Evolutionary conservation across 2,329 filamentous ascomycete genomes (phyloP), one percentile per base, ranked within the genome.

Genomic region (Penicillium sp.): DNA sequence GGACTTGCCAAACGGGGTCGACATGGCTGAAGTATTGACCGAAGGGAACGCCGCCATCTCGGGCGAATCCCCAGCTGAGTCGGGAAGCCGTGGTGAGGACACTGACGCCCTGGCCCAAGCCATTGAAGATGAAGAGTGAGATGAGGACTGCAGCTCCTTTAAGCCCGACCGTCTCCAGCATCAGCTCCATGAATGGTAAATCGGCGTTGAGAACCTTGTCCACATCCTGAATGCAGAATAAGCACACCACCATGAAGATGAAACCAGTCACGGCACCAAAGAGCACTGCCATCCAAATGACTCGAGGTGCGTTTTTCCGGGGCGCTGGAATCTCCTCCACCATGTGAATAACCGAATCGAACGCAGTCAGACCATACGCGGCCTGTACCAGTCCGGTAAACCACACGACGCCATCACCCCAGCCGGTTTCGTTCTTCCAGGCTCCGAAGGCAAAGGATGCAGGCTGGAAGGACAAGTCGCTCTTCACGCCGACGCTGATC

Each of bases 331-430:
- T 81, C 60, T 84, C 81, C 58, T 84, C 82, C 2, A 82, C 78
- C 73, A 84, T 78, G 63, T 85, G 82, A 36, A 84, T 82, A 32
- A 82, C 81, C 0, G 81, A 79, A 60, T 85, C 82, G 57, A 84
- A 84, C 1, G 81, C 82, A 0, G 80, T 83, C 14, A 83, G 67
- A 2, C 80, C 82, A 50, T 84, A 84, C 0, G 82, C 82, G 1
- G 80, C 78, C 58, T 84, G 82, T 0, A 84, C 74, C 1, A 85
- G 76, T 4, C 82, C 82, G 0, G 79, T 77, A 58, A 85, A 84
- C 80, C 81, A 84, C n/a, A 78, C 77, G 0, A 84, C 77, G 1
- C 81, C 81, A 41, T 82, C 75, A 1, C 71, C 66, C 81, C 81
- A 84, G n/a, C 81, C 77, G 0, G 76, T 79, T 48, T 77, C 62